These are phyloP conservation scores for Nectriaceae sp. DNA, from an alignment of 2,329 filamentous ascomycete species.

Conservation along the genomic window DNA sequence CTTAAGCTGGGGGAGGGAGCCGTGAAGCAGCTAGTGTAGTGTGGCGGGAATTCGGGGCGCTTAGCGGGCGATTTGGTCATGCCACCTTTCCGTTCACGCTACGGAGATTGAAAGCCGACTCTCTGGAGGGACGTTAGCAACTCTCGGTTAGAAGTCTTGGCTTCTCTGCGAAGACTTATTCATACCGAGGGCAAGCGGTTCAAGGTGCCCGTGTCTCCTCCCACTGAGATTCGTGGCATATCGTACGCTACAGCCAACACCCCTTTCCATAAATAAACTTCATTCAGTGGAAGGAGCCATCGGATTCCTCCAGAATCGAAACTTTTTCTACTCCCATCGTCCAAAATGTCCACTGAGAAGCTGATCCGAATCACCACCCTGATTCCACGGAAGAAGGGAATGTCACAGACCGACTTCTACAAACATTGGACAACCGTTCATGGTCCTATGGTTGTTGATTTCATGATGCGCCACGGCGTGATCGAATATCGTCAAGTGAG, in stretches of 20 bases:
- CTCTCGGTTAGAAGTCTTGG: no score
- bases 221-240: no score
- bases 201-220: no score
- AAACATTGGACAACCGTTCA: neutral
- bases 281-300: no score
- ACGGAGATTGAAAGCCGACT: neutral
- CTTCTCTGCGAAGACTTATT: no score
- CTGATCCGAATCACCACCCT: neutral
- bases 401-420: neutral
- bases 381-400: neutral
- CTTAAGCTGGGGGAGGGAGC: no score
- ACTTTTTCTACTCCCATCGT: neutral
- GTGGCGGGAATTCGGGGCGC: neutral
- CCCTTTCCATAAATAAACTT: no score
- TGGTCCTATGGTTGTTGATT: neutral
- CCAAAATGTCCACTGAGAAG: neutral
- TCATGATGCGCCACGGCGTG: neutral
- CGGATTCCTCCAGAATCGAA: neutral
- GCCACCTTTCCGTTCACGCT: neutral
- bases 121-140: neutral
- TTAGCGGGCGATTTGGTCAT: neutral
- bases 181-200: no score
- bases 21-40: neutral
- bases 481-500: neutral
- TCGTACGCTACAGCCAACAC: no score